These are phyloP conservation scores for Tulasnella sp. DNA, from an alignment of 768 basidiomycete genomes.

Conservation along the genomic window DNA sequence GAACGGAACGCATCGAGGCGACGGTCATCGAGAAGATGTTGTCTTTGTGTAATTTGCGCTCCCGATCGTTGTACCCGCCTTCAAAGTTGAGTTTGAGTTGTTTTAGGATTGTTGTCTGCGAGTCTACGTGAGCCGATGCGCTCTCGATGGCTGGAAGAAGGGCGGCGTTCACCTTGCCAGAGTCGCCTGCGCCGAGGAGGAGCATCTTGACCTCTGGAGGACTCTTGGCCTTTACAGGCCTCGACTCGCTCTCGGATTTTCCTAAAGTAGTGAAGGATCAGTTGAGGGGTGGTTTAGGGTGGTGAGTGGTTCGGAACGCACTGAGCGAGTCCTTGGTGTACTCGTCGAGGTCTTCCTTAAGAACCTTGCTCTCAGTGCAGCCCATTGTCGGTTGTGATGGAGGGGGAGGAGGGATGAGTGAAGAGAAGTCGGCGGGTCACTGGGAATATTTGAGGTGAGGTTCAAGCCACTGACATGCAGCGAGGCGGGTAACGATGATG, in stretches of 20 bases:
- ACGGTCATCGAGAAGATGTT: constrained; percentile 90
- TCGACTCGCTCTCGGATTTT: no score
- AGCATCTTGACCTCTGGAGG: constrained; percentile 93
- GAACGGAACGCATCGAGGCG: constrained; percentile 90
- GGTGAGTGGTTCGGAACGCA: no score
- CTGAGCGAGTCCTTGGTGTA: background rate
- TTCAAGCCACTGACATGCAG: no score
- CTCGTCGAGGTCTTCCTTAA: background rate
- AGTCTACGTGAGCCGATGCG: background rate
- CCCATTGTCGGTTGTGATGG: background rate
- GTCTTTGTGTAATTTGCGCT: constrained; percentile 88
- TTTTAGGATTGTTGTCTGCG: constrained; percentile 78
- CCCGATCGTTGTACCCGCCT: constrained; percentile 76
- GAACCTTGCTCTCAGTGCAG: background rate
- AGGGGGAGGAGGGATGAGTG: background rate
- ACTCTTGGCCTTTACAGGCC: no score
- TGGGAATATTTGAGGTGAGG: no score
- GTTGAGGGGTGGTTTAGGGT: no score
- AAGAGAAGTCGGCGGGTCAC: no score
- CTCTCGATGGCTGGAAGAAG: background rate
- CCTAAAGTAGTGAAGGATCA: no score
- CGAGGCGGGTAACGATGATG: background rate
- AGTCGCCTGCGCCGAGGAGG: constrained; percentile 89
- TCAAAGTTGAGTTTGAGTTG: constrained; percentile 97
- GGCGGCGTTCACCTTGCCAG: constrained; percentile 56